Conservation (phyloP, 768 basidiomycete species). For the Boletus rubropictus region DNA sequence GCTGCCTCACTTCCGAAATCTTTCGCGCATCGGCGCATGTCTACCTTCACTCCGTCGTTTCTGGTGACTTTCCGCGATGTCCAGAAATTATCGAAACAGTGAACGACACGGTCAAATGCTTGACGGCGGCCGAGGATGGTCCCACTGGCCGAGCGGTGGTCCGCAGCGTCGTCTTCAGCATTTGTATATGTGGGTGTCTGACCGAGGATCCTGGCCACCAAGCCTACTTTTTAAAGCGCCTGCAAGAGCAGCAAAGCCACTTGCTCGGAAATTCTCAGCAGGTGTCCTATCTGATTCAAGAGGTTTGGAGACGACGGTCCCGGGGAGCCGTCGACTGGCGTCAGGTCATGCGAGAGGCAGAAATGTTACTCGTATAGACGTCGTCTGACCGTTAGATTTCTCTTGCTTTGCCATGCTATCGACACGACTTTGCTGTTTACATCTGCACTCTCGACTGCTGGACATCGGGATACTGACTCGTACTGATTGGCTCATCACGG, state of each 20-base stretch:
- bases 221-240: conserved; percentile 36
- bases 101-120: conserved; percentile 45
- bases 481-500: conserved; percentile 13
- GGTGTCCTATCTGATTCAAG: conserved; percentile 47
- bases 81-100: conserved; percentile 56
- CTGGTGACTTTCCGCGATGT: conserved; percentile 63
- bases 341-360: conserved; percentile 41
- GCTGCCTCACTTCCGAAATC: conserved; percentile 47
- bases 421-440: conserved; percentile 4
- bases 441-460: conserved; percentile 18
- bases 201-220: conserved; percentile 47
- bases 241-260: conserved; percentile 48
- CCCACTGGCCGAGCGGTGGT: conserved; percentile 50
- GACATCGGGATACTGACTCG: conserved; percentile 16
- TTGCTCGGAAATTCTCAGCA: conserved; percentile 62
- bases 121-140: conserved; percentile 35
- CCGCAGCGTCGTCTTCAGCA: conserved; percentile 72
- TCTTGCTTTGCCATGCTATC: conserved; percentile 3
- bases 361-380: conserved; percentile 57
- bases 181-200: conserved; percentile 68
- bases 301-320: conserved; percentile 50
- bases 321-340: conserved; percentile 56
- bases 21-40: conserved; percentile 73
- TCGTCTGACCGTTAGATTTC: background rate
- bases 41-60: conserved; percentile 73